A percentile compares a stretch with the other conserved stretches of the same genome.
phyloP scores from a whole-genome alignment of 441 rosid genomes.

The Erodium texanum region DNA sequence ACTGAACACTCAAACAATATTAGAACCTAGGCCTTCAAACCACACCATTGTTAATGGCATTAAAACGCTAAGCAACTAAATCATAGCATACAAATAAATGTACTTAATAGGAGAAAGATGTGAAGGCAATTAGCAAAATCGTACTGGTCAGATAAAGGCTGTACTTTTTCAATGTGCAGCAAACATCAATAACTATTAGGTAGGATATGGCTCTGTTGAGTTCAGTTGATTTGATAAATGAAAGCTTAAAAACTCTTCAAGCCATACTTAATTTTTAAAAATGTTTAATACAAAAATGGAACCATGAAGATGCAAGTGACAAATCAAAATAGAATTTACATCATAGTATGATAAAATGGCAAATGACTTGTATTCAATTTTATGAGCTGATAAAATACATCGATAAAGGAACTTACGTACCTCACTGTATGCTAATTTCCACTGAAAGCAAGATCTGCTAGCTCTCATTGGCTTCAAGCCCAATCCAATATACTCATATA shows the following conservation, averaged over 20 bases:
- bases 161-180: not conserved
- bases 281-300: no score
- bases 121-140: no score
- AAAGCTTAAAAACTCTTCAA: no score
- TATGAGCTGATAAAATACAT: no score
- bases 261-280: no score
- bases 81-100: not conserved
- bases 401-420: slow-evolving; percentile 17
- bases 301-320: no score
- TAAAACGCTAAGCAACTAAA: not conserved
- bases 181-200: not conserved
- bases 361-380: not conserved
- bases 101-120: not conserved
- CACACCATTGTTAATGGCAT: not conserved
- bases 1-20: not conserved
- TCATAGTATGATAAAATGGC: not conserved
- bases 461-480: slow-evolving; percentile 26
- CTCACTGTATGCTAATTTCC: slow-evolving; percentile 42
- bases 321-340: not conserved
- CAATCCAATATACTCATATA: slow-evolving; percentile 33
- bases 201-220: not conserved
- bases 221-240: not conserved
- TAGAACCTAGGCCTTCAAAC: not conserved
- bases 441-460: slow-evolving; percentile 27
- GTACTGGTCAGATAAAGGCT: no score